Conservation (phyloP, 257 asterid species). For the Jaltomata sinuosa region DNA sequence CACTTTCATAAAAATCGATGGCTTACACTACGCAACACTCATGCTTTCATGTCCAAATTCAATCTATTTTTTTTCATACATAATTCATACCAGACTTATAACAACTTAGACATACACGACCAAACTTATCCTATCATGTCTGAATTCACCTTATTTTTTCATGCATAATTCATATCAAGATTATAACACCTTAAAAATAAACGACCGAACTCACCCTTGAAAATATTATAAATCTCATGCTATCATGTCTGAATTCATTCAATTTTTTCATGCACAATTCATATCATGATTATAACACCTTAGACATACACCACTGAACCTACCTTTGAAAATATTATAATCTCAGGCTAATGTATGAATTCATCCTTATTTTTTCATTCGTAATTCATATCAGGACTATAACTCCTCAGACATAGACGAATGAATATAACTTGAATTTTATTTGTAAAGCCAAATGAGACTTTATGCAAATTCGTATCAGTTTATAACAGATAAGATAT, state of each 20-base stretch:
- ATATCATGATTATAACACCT: not conserved
- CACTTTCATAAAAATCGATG: too few species aligned
- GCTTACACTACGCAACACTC: too few species aligned
- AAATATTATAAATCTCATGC: not conserved
- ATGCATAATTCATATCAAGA: not conserved
- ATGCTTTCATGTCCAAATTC: not conserved
- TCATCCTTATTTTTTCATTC: too few species aligned
- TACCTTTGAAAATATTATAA: too few species aligned
- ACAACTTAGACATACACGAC: too few species aligned
- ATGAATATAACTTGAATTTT: not conserved
- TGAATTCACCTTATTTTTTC: not conserved
- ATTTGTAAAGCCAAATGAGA: not conserved
- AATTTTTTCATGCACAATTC: not conserved
- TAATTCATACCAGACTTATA: not conserved
- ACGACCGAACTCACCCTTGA: not conserved
- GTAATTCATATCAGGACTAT: not conserved
- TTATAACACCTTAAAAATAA: too few species aligned
- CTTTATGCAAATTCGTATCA: not conserved
- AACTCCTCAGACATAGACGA: too few species aligned
- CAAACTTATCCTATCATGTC: too few species aligned
- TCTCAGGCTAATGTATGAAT: too few species aligned
- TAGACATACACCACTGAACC: too few species aligned
- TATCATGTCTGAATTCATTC: not conserved
- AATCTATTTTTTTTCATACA: not conserved
- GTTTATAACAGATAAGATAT: not conserved